Base-by-base conservation (phyloP, 2,329 filamentous ascomycete genomes). In the Nannizziopsis barbatae region DNA sequence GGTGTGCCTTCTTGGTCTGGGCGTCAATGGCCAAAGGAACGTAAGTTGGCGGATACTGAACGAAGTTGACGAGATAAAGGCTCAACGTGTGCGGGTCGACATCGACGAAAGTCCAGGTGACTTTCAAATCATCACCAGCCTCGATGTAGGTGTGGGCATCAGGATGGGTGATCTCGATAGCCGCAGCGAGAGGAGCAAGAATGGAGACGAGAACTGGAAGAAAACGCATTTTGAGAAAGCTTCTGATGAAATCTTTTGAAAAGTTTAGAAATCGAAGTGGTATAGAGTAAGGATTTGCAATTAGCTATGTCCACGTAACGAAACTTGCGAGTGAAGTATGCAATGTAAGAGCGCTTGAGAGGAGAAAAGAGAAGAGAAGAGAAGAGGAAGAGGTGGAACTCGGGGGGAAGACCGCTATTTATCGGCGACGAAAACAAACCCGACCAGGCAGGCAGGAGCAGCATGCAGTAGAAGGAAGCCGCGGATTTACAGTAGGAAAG, bases 31-130 rank as follows among this genome's bases (percentile, higher is more conserved):
- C 65, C 49, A 70, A 50, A 5, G 62, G 58, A 32, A 62, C 59
- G 53, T 69, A 70, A 51, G 57, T 63, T 5, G 68, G 68, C 35
- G 68, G 68, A 63, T 65, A 71, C 57, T 68, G 63, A 53, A 68
- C 64, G 56, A 71, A 71, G 65, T 71, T 70, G 61, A 68, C 66
- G 46, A 71, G 63, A 53, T 64, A 70, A 53, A 71, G 55, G 57
- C 64, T 67, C 60, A 71, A 64, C 35, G 46, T 51, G 31, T 58
- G 52, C 14, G 68, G 65, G 54, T 71, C 68, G 10, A 66, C 70
- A 53, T 70, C 65, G 48, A 70, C 67, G 17, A 57, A 62, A 40
- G 57, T 56, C 68, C 68, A 70, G 30, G 59, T 57, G 35, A 70
- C 60, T 36, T 56, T 57, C 53, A 62, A 52, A 35, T 56, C 60